A percentile compares a stretch with the other conserved stretches of the same genome.
phyloP scores from a whole-genome alignment of 495 filamentous ascomycete genomes.

The Geoglossum glabrum region DNA sequence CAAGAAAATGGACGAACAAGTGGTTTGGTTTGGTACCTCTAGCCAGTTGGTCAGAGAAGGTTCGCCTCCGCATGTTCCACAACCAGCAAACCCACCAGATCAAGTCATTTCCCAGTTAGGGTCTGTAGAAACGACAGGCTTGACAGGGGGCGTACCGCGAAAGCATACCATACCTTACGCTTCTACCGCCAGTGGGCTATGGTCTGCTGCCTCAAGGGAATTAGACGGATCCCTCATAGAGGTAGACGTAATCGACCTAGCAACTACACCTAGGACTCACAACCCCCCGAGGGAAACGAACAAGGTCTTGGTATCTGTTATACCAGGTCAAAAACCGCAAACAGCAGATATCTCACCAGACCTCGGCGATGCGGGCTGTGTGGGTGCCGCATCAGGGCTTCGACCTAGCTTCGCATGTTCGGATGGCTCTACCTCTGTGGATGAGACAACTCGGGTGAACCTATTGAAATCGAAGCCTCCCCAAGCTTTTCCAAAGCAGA shows the following conservation, averaged over 20 bases:
- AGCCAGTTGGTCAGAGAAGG: conserved; percentile 61
- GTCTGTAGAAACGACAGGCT: not conserved
- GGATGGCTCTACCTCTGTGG: conserved; percentile 4
- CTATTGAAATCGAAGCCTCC: not conserved
- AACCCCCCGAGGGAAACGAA: not conserved
- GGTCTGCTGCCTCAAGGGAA: conserved; percentile 49
- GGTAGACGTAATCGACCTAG: conserved; percentile 34
- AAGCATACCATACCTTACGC: not conserved
- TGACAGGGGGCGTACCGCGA: not conserved
- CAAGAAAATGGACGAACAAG: conserved; percentile 46
- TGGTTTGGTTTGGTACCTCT: conserved; percentile 80
- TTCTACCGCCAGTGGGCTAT: conserved; percentile 26
- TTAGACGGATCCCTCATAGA: conserved; percentile 37
- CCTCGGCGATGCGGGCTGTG: not conserved
- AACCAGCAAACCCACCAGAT: not conserved
- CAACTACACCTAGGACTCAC: not conserved
- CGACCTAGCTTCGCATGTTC: not conserved
- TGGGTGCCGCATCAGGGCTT: not conserved
- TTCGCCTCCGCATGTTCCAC: not conserved
- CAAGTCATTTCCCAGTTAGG: not conserved
- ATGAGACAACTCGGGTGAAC: not conserved
- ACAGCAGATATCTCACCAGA: not conserved
- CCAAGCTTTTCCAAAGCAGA: not conserved
- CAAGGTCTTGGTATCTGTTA: not conserved
- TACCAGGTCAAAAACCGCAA: not conserved